phyloP scores from a whole-genome alignment of 73 alveolate genomes.

The Uronychia setigera region DNA sequence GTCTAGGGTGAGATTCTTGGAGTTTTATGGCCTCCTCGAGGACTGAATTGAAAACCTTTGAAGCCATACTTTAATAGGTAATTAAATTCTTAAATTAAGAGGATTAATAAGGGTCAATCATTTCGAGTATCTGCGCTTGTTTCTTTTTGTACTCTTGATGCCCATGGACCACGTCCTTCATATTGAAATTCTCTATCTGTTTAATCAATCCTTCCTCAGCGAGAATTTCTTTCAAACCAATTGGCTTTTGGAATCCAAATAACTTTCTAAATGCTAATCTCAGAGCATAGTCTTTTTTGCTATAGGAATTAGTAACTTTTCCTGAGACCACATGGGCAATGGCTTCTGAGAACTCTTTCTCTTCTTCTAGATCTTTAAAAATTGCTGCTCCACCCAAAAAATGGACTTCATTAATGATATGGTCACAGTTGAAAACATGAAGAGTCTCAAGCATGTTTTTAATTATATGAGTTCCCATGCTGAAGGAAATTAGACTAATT shows the following conservation, averaged over 20 bases:
- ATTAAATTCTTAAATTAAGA: no score
- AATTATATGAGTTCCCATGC: conserved; percentile 11
- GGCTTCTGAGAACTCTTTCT: background rate
- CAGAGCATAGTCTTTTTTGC: background rate
- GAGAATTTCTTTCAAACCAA: background rate
- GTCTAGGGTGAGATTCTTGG: background rate
- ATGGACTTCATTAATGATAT: background rate
- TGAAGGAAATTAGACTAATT: background rate
- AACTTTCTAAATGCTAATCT: background rate
- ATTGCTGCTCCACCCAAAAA: conserved; percentile 10
- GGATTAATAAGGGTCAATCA: background rate
- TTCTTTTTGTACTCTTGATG: conserved; percentile 7
- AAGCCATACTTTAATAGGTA: background rate
- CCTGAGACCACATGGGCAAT: background rate
- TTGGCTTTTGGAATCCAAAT: background rate
- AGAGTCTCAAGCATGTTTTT: background rate
- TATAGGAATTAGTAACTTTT: background rate
- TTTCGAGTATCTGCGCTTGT: background rate
- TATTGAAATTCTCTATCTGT: background rate
- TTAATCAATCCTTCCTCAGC: background rate
- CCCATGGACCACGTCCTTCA: background rate
- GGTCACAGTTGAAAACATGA: background rate
- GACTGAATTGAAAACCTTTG: background rate
- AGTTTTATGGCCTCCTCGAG: background rate
- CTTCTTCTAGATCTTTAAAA: background rate